Base-by-base conservation (phyloP, 2,329 filamentous ascomycete genomes). In the Botryosphaeria dothidea region DNA sequence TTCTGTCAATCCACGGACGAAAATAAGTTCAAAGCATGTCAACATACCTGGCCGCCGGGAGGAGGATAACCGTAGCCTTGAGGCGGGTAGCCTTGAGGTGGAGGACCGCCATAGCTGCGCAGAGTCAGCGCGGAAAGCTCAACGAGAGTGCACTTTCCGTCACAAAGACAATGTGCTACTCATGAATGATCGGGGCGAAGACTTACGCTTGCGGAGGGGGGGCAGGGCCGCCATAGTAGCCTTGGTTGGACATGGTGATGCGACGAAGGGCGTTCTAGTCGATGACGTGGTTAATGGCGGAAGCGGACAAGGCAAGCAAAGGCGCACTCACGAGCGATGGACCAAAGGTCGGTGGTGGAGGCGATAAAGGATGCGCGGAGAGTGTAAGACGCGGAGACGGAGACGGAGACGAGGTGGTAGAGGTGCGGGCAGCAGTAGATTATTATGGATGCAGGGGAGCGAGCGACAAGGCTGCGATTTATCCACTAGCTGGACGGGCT, bases 211-310 rank as follows among this genome's bases (percentile, higher is more conserved):
- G 43, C 36, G 21, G 56, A 17, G 56, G 56, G 54, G 73, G n/a
- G 73, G 73, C 4, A n/a, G 69, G 67, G 61, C 71, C 72, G 64
- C 72, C 71, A 62, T 75, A 70, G 69, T 79, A 79, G 67, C 78
- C 78, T 46, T 72, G 69, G 68, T 77, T 71, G n/a, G 76, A 74
- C 77, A 79, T 77, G 29, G 19, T 77, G 51, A 36, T 41, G 58
- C 21, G 5, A 19, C 6, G 56, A 29, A 46, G 13, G 27, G 41
- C 11, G 15, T 34, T 27, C 27, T 23, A 21, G 61, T 36, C 38
- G 23, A 56, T 64, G 62, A 54, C 51, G 52, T 27, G 41, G 38
- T 64, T 36, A 64, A 52, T 25, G 21, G 31, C 11, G 6, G 11
- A 3, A 21, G n/a, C 23, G 29, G n/a, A 13, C 4, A 13, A 27